Evolutionary conservation across 495 filamentous ascomycete genomes (phyloP), one percentile per base, ranked within the genome.

Genomic region (Aspergillus bridgeri): DNA sequence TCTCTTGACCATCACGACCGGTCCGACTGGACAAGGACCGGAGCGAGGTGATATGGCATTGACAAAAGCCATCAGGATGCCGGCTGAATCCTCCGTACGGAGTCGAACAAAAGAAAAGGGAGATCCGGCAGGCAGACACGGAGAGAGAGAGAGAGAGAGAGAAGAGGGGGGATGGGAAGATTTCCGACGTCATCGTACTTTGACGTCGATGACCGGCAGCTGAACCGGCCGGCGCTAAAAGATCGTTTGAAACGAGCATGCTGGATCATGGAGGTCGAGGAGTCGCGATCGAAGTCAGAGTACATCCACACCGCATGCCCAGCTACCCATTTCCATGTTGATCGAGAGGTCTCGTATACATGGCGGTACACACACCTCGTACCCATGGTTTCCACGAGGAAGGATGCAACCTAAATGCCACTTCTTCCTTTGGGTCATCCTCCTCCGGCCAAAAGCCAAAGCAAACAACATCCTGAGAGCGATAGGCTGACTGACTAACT

Each of bases 161-260:
- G 25, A 49, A 1, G 21, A 20, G 27, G 8, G 13, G 42, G 7
- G 11, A 42, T 38, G 33, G 33, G 19, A 42, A 43, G 19, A 23
- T 17, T 29, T 42, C 43, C 68, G 59, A 68, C 68, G 66, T 71
- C 68, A 71, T 69, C 48, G 27, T 60, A 61, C 57, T 62, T 63
- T 58, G 57, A 57, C 54, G 53, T 60, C 49, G 48, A 48, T 51
- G 49, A 56, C 44, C 48, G 57, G 50, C 62, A 62, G 58, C 56
- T 38, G 23, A 59, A 43, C 48, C 50, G 15, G n/a, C 25, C 42
- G 43, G 38, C 24, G 23, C 50, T 43, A 44, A 49, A 29, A 49
- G 46, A 13, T 44, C 18, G 42, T 54, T 46, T 38, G 33, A 13
- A 38, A 38, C 11, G 33, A 38, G 33, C 24, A 55, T 22, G 19